Evolutionary conservation across 495 filamentous ascomycete genomes (phyloP).

Genomic region (Diplogelasinospora grovesii): DNA sequence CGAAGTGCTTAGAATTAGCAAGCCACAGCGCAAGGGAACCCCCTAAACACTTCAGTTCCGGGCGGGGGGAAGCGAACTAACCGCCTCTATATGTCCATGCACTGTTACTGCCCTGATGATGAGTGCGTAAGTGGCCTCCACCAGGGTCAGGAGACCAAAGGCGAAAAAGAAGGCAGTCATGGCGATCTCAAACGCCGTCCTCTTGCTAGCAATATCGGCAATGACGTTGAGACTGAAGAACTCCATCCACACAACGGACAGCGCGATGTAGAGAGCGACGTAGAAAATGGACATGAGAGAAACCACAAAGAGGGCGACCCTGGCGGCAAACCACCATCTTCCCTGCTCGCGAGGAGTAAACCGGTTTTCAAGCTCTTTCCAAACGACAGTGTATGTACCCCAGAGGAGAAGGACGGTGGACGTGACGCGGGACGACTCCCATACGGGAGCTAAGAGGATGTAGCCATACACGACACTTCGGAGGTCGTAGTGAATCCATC

Average conservation of each 20-base stretch:
- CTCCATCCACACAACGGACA: conserved; percentile 10
- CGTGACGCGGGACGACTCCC: conserved; percentile 1
- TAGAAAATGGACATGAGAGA: conserved; percentile 9
- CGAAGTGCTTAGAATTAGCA: background rate
- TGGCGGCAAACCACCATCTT: conserved; percentile 8
- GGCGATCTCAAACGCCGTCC: conserved; percentile 10
- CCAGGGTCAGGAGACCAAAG: conserved; percentile 9
- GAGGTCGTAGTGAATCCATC: conserved; percentile 8
- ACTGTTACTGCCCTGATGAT: background rate
- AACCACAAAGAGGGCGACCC: conserved; percentile 6
- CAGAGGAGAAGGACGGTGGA: conserved; percentile 8
- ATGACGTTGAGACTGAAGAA: conserved; percentile 15
- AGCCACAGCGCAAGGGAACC: background rate
- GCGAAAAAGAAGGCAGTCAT: conserved; percentile 7
- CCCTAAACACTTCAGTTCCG: too few relatives aligned
- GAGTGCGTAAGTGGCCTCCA: background rate
- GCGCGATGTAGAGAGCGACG: conserved; percentile 7
- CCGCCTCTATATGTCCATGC: background rate
- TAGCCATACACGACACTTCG: conserved; percentile 7
- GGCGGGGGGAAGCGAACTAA: conserved; percentile 1
- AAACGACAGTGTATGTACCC: conserved; percentile 12
- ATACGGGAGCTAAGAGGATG: conserved; percentile 4
- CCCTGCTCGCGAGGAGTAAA: background rate
- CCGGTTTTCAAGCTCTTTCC: conserved; percentile 7
- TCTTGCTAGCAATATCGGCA: conserved; percentile 13